Base-by-base conservation (phyloP, 2,329 filamentous ascomycete species). In the Thermoascus crustaceus region DNA sequence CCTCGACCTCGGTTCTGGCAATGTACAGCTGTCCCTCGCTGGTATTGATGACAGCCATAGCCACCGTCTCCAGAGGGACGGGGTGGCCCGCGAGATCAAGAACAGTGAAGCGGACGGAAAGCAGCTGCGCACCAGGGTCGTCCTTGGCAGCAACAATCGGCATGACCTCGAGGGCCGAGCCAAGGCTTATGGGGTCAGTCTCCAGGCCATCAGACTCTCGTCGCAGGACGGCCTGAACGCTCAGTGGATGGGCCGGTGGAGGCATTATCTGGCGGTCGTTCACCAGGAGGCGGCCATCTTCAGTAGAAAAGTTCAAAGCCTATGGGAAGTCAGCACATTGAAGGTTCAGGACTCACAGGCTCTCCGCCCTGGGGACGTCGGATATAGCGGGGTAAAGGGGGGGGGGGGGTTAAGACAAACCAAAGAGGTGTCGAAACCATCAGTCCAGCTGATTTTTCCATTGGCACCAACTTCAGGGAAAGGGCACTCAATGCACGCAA, bases 31-130 rank as follows among this genome's bases (percentile, higher is more conserved):
- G 53, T 27, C 58, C 58, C 6, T 51, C 45, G 7, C 46, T 42
- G 19, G 57, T 54, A 32, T 59, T 53, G 35, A 68, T 48, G 11
- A 66, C 47, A 21, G 54, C 56, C 27, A 69, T 53, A 19, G 56
- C 53, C 26, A 68, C 48, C 9, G 64, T 64, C 37, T 66, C 59
- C n/a, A 66, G 52, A 11, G 64, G 61, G 7, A 66, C 62, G 1
- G 66, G 64, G 31, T 58, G 53, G 18, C 55, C 50, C 26, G 61
- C 58, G 11, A 69, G 47, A 35, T 65, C 63, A 18, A 68, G 54
- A 22, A 67, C 54, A n/a, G 64, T 68, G 46, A 69, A 65, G 24
- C 62, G 57, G 39, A 68, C 46, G 7, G 56, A 50, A 2, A 61
- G 42, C 16, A 68, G 43, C 6, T 61, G 55, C 27, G 53, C 46